These are phyloP conservation scores for Cenchrus purpureus DNA, from an alignment of 176 grass and related monocot genomes.

Conservation along the genomic window DNA sequence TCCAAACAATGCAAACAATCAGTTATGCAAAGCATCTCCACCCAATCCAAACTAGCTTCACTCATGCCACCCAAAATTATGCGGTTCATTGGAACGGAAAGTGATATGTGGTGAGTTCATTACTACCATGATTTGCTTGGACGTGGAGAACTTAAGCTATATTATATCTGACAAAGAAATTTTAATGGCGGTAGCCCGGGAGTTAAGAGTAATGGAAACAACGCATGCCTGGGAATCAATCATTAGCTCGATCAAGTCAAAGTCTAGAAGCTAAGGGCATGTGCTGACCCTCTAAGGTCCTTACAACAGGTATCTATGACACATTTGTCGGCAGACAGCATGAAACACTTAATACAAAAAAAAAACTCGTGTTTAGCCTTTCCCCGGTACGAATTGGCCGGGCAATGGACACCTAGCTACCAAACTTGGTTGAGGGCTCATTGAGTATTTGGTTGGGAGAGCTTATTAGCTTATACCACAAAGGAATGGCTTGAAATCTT, in stretches of 20 bases:
- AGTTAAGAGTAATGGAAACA: neutral
- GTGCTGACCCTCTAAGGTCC: conserved; percentile 10
- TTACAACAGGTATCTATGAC: neutral
- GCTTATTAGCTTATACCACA: neutral
- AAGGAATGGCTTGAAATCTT: neutral
- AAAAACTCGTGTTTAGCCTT: neutral
- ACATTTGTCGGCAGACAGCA: neutral
- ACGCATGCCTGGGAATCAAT: neutral
- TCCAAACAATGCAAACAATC: neutral
- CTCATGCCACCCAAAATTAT: neutral
- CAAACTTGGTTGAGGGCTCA: no score
- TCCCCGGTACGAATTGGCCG: no score
- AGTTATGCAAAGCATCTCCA: neutral
- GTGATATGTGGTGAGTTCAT: neutral
- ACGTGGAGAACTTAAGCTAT: neutral
- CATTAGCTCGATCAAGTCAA: conserved; percentile 16
- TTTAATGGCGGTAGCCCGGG: neutral
- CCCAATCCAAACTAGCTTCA: neutral
- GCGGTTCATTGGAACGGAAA: neutral
- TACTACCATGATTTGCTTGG: neutral
- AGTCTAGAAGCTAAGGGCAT: neutral
- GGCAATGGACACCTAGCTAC: no score
- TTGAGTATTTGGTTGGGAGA: no score
- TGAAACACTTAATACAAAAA: neutral
- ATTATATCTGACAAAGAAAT: neutral